A percentile compares a stretch with the other conserved stretches of the same genome.
Evolutionary conservation across 2,329 filamentous ascomycete genomes (phyloP).

Genomic region (Coniochaeta ligniaria): DNA sequence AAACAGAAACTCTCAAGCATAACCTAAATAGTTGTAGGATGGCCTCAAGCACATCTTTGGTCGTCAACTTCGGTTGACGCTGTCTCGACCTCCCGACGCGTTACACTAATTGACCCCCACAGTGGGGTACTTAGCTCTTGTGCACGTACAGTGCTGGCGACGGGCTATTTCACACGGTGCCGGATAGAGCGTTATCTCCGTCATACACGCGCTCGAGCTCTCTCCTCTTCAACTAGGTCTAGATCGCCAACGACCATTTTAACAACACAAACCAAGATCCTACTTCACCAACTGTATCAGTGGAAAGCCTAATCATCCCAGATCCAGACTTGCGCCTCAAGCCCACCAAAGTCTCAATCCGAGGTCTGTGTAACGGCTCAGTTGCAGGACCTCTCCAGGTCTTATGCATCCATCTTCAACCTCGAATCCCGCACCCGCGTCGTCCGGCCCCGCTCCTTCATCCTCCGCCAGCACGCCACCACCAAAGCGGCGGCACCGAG

Average conservation of each 20-base stretch:
- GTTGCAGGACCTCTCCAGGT: conserved; percentile 8
- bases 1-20: no score
- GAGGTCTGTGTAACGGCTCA: conserved; percentile 8
- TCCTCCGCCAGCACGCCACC: conserved; percentile 6
- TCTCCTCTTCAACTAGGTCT: not conserved
- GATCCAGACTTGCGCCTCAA: not conserved
- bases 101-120: no score
- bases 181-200: not conserved
- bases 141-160: no score
- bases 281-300: not conserved
- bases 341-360: not conserved
- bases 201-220: not conserved
- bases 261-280: not conserved
- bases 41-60: no score
- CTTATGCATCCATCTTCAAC: conserved; percentile 13
- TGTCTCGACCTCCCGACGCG: no score
- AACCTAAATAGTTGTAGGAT: no score
- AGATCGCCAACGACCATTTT: not conserved
- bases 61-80: no score
- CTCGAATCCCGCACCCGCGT: conserved; percentile 5
- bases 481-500: conserved; percentile 17
- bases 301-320: not conserved
- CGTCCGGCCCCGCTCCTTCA: conserved; percentile 4
- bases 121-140: no score
- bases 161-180: not conserved